Base-by-base conservation (phyloP, 805 yeast species). In the Wickerhamomyces bovis region DNA sequence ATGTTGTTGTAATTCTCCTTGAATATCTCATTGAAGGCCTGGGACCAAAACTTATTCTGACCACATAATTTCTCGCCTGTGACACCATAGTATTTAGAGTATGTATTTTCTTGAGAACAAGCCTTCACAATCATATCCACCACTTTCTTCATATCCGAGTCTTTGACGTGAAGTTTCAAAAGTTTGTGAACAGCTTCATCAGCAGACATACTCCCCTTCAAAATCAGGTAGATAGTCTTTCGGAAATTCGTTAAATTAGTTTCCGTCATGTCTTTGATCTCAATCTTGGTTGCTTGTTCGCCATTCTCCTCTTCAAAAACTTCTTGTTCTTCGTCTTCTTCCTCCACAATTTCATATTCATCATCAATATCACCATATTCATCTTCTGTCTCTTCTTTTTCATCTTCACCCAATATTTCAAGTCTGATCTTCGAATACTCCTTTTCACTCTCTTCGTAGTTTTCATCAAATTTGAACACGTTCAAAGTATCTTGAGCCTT, bases 101-200 rank as follows among this genome's bases (percentile, higher is more conserved):
- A 92, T 0, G 92, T 81, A 53, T 85, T 80, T 54, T 88, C 96
- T 57, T 90, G 95, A 0, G 89, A 77, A 62, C 96, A 85, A 49
- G 92, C 80, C 61, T 84, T 85, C 13, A 88, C 69, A 6, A 92
- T 66, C 78, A 86, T 85, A 53, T 85, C 89, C 8, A 78, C 80
- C 13, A 88, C 70, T 53, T 77, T 75, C 5, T 64, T 64, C 53
- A 81, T 78, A 40, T 76, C 71, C 9, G 69, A 61, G 13, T 54
- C 60, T 1, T 68, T 65, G 13, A 73, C 67, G 9, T 71, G 57
- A 12, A 86, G 57, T 57, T 76, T 77, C 38, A 86, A 55, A 6
- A 94, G 66, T 62, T 90, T 90, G 63, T 90, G 98, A 1, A 88
- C 89, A 0, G 96, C 92, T 69, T 94, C 99, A 54, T 88, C 96